These are phyloP conservation scores for Saccharata proteae DNA, from an alignment of 2,329 filamentous ascomycete genomes.

Conservation along the genomic window DNA sequence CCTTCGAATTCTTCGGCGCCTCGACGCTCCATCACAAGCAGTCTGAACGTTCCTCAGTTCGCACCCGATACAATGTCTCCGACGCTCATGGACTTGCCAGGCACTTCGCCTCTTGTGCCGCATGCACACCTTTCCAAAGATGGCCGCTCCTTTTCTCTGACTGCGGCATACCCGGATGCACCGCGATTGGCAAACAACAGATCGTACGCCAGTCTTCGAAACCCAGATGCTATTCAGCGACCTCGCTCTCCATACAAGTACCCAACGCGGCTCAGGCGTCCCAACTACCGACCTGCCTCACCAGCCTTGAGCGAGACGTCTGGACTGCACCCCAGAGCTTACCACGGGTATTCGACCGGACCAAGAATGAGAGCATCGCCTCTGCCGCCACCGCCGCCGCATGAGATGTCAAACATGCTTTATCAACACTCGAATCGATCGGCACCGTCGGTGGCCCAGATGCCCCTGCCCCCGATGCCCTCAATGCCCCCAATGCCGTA, in stretches of 20 bases:
- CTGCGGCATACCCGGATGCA: no score
- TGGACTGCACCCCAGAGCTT: conserved; percentile 13
- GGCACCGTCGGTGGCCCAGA: no score
- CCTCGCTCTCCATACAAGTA: conserved; percentile 30
- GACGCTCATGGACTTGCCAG: conserved; percentile 18
- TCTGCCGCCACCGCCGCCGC: conserved; percentile 1
- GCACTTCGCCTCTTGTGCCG: conserved; percentile 19
- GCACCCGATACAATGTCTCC: conserved; percentile 25
- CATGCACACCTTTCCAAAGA: conserved; percentile 18
- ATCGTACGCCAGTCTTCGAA: conserved; percentile 33
- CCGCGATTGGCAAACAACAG: no score
- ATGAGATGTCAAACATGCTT: conserved; percentile 4
- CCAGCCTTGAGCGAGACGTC: conserved; percentile 31
- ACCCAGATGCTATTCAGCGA: conserved; percentile 24
- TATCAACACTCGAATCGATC: conserved; percentile 12
- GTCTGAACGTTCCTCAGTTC: conserved; percentile 31
- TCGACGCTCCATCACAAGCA: conserved; percentile 28
- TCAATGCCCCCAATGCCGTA: no score
- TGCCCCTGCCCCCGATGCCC: no score
- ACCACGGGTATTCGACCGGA: conserved; percentile 12
- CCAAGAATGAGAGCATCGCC: conserved; percentile 14
- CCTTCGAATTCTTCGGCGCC: conserved; percentile 28
- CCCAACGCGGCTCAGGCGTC: conserved; percentile 29
- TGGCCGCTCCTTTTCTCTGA: conserved; percentile 33
- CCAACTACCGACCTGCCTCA: conserved; percentile 30